Evolutionary conservation across 768 basidiomycete genomes (phyloP), one percentile per base, ranked within the genome.

Genomic region (Suillus fuscotomentosus): DNA sequence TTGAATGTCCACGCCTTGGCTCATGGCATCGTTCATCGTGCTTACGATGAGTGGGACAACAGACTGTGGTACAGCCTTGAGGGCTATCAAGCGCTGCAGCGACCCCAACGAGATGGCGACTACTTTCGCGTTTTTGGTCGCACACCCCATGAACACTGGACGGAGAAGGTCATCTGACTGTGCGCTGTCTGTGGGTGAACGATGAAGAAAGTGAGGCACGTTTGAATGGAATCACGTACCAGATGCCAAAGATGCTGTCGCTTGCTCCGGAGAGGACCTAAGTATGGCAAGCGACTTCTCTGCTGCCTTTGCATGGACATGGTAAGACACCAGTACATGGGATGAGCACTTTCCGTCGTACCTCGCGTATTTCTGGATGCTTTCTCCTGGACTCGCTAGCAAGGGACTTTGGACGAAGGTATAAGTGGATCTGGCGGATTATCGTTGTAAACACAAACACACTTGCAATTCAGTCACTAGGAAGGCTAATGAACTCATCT

Each of bases 1-100:
- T 73, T 99, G 97, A 34, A 98, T 97, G 73, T 99, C 97, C 38
- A 99, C 96, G 7, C 95, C 97, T 73, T 97, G 95, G 36, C 86
- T 89, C 81, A 97, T 88, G 20, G 94, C 94, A 67, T 92, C 89
- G 63, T 82, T 86, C 86, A 99, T 90, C 0, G 91, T 97, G 53
- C 78, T 85, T 69, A 99, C 84, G 60, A 98, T 92, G 42, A 86
- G 75, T 1, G 92, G 87, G 0, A 97, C 90, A 0, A 89, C 86
- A 2, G 86, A 87, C 74, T 90, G 87, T 0, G 91, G 91, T 1
- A 97, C 92, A 24, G 92, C 94, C 75, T 89, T 90, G 64, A 95
- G 84, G 5, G 90, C 82, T 63, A 97, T 95, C 65, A 99, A 83
- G 50, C 97, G 87, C 73, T 97, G 95, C 22, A 98, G 83, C 0